phyloP scores from a whole-genome alignment of 2,329 filamentous ascomycete species.

The Curvularia eragrostidis region DNA sequence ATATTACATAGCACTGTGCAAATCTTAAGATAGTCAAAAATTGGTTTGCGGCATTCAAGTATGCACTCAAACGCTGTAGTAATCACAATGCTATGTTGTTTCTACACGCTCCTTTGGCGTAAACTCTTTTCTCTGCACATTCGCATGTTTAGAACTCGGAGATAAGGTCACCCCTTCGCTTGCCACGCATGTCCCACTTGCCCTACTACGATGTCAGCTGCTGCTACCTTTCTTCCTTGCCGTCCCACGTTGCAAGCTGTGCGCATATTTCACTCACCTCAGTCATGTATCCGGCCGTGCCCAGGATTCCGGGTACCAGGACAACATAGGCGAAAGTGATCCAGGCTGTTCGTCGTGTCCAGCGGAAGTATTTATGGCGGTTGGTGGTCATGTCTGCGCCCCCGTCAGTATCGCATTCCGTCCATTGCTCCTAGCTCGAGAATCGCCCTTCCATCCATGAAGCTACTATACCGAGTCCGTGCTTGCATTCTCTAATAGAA shows the following conservation, averaged over 20 bases:
- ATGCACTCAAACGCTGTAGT: background rate
- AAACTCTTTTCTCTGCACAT: background rate
- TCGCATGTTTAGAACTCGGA: constrained; percentile 69
- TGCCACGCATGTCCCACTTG: constrained; percentile 82
- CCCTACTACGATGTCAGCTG: constrained; percentile 64
- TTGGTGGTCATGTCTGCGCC: constrained; percentile 80
- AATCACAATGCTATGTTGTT: constrained; percentile 6
- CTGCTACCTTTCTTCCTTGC: constrained; percentile 15
- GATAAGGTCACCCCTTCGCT: constrained; percentile 86
- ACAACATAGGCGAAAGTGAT: constrained; percentile 79
- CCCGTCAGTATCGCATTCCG: constrained; percentile 16
- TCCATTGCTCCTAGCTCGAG: background rate
- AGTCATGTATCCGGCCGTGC: constrained; percentile 76
- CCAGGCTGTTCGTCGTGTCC: constrained; percentile 82
- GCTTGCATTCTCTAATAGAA: background rate
- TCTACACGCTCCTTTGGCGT: constrained; percentile 19
- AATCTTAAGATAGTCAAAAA: background rate
- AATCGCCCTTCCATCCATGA: background rate
- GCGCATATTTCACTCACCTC: constrained; percentile 70
- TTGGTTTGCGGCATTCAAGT: background rate
- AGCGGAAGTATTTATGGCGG: constrained; percentile 94
- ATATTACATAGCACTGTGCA: background rate
- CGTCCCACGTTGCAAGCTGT: background rate
- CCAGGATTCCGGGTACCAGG: constrained; percentile 73
- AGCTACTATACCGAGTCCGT: background rate